Base-by-base conservation (phyloP, 257 asterid species). In the Nicotiana tabacum region DNA sequence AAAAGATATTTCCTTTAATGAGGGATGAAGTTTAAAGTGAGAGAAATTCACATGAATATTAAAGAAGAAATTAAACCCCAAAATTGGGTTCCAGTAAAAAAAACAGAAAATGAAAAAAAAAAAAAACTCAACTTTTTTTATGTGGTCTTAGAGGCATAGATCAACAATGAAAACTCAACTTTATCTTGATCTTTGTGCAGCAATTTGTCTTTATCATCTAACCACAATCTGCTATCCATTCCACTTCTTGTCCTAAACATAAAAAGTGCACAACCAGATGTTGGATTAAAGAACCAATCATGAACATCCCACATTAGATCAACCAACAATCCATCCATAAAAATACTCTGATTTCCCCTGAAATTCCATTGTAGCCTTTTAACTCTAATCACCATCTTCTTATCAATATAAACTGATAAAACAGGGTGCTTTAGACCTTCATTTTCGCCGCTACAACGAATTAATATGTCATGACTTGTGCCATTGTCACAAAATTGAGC, bases 241-340 rank as follows among this genome's bases (percentile, higher is more conserved):
- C 99, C 98, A 66, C 92, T 93, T 66, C 98, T 90, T 0, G 98
- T 96, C 90, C 98, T 89, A 89, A 96, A 96, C 99, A 96, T 91
- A 69, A 96, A 96, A 57, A 94, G 96, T 0, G 93, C 99, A 37
- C 56, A 66, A 6, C 94, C 97, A 29, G 93, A 77, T 4, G 85
- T 81, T 0, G 92, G 85, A 76, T 86, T 85, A 24, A 89, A 88
- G 72, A 96, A 92, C 99, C 98, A 94, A 43, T 89, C 98, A 83
- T 94, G 97, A 64, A 93, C 97, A 86, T 96, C 97, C 99, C 99
- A 96, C 99, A 96, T 89, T 9, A 94, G 85, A 87, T 96, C 99
- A 82, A 96, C 88, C 53, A 93, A 69, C 88, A 93, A 86, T 1
- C 99, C 99, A 78, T 96, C 99, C 67, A 94, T 79, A 81, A 94